Evolutionary conservation across 2,329 filamentous ascomycete species (phyloP).

Genomic region (Monilinia polystroma): DNA sequence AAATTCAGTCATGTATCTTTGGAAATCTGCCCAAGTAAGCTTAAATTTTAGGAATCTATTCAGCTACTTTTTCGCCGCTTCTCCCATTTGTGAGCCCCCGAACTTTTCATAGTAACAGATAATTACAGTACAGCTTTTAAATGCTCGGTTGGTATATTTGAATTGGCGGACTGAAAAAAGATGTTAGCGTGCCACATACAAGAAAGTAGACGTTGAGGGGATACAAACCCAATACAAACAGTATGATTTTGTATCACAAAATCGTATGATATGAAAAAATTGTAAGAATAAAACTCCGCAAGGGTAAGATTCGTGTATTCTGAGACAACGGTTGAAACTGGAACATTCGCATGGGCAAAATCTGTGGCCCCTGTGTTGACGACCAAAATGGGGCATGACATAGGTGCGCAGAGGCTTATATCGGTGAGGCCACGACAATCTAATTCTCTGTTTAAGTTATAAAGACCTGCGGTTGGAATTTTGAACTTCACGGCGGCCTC

Average conservation of each 20-base stretch:
- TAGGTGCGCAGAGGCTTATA: constrained; percentile 1
- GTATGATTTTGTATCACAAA: constrained; percentile 4
- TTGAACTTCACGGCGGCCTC: neutral
- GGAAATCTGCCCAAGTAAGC: neutral
- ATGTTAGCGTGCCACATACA: neutral
- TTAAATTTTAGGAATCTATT: neutral
- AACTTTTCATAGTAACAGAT: constrained; percentile 1
- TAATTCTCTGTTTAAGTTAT: neutral
- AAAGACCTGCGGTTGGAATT: constrained; percentile 2
- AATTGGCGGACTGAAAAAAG: neutral
- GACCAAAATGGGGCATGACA: constrained; percentile 11
- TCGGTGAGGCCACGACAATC: neutral
- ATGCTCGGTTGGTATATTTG: neutral
- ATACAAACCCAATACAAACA: constrained; percentile 9
- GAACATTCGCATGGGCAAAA: neutral
- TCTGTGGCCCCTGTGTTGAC: neutral
- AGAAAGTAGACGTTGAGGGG: neutral
- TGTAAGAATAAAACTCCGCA: constrained; percentile 1
- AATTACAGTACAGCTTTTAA: constrained; percentile 1
- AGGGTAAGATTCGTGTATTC: constrained; percentile 2
- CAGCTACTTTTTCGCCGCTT: neutral
- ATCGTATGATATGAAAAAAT: neutral
- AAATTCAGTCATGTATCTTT: neutral
- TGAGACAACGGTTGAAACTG: neutral
- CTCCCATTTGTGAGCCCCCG: constrained; percentile 1